Evolutionary conservation across 2,329 filamentous ascomycete species (phyloP).

Genomic region (Zymoseptoria ardabiliae): DNA sequence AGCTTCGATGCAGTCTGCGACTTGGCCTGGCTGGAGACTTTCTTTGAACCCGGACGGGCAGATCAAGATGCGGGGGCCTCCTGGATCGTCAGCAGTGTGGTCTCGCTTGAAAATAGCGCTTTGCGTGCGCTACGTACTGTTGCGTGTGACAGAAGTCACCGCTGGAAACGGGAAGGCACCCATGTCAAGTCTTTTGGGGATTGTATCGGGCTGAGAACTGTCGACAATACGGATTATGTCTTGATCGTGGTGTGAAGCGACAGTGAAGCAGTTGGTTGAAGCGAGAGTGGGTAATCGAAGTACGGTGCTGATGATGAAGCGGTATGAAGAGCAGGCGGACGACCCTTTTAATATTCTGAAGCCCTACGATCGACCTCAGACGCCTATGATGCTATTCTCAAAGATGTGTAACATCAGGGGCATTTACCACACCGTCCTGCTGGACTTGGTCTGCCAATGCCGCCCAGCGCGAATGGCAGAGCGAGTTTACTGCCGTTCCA

Average conservation of each 20-base stretch:
- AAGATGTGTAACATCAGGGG: background rate
- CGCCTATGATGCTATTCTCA: background rate
- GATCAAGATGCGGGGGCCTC: slow-evolving; percentile 38
- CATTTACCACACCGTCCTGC: background rate
- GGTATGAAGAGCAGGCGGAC: background rate
- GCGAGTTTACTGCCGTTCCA: background rate
- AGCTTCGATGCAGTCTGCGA: slow-evolving; percentile 45
- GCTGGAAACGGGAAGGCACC: background rate
- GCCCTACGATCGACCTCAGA: background rate
- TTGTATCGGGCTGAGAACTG: background rate
- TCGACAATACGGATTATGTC: background rate
- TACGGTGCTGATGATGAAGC: background rate
- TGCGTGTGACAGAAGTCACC: background rate
- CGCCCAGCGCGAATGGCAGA: background rate
- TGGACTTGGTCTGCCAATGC: background rate
- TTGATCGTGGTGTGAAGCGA: background rate
- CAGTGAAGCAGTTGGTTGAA: background rate
- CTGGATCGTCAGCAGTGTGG: slow-evolving; percentile 1
- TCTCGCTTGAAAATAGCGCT: background rate
- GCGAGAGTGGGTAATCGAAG: background rate
- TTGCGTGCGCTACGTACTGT: background rate
- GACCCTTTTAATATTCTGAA: background rate
- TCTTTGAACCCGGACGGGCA: slow-evolving; percentile 51
- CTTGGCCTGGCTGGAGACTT: slow-evolving; percentile 43
- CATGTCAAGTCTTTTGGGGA: slow-evolving; percentile 2